Evolutionary conservation across 768 basidiomycete species (phyloP), one percentile per base, ranked within the genome.

Genomic region (Tricholoma hemisulphureum): DNA sequence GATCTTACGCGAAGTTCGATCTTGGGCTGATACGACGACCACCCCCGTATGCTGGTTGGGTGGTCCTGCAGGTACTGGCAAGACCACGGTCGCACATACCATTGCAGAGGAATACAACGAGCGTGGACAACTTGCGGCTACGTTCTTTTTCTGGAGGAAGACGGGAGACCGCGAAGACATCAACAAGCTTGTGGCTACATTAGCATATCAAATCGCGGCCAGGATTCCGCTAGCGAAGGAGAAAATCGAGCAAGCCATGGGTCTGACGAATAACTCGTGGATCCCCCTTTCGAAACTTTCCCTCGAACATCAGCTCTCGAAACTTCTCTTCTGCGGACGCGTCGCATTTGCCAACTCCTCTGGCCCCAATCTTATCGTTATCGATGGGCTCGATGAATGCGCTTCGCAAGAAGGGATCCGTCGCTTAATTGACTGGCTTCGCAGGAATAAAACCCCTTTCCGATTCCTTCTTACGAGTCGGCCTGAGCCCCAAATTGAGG

Each of bases 71-170:
- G n/a, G n/a, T n/a, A n/a, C n/a, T n/a, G n/a, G n/a, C n/a, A 55
- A 55, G 29, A 23, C 54, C n/a, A n/a, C n/a, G n/a, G n/a, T 55
- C 29, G 37, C 37, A 24, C 54, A 55, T 11, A 55, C 54, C 23
- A 21, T 55, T 9, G 37, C 39, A 7, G 41, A 55, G 26, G 13
- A 16, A 26, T 41, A 10, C 26, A 21, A 24, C 23, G 29, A 32
- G 3, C 26, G 28, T 14, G 48, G 32, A 26, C 6, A 5, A 13
- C 46, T 56, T 24, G 55, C 55, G 16, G 55, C 55, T 31, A 37
- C n/a, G 3, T 56, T 56, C 23, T 56, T 56, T 32, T 50, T 56
- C 28, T 32, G n/a, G 45, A 28, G 55, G 29, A 32, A 32, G 21
- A 34, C 45, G 6, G 45, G 45, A 21, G 45, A 31, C 23, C 55